Evolutionary conservation across 2,329 filamentous ascomycete species (phyloP).

Genomic region (Blastomyces emzantsi): DNA sequence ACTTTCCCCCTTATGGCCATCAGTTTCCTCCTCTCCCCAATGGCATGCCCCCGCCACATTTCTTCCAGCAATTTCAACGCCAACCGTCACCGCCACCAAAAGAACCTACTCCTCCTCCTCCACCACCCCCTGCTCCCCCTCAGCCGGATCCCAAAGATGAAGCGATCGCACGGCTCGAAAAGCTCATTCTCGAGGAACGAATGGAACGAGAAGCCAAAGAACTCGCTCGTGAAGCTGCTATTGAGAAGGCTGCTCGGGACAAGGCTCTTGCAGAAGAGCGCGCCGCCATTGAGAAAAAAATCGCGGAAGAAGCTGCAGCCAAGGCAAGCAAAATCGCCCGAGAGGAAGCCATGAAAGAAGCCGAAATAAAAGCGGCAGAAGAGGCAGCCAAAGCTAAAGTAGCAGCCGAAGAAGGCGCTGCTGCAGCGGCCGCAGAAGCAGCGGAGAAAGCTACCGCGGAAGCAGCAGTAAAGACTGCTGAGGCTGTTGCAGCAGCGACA

Average conservation of each 20-base stretch:
- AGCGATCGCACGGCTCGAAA: constrained; percentile 53
- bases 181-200: constrained; percentile 45
- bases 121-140: constrained; percentile 23
- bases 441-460: constrained; percentile 28
- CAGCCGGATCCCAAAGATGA: constrained; percentile 41
- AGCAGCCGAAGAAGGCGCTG: constrained; percentile 33
- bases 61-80: constrained; percentile 30
- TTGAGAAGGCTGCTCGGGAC: constrained; percentile 45
- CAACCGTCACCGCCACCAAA: constrained; percentile 17
- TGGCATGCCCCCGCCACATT: constrained; percentile 29
- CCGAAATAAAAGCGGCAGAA: constrained; percentile 39
- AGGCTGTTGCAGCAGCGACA: constrained; percentile 25
- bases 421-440: constrained; percentile 28
- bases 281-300: constrained; percentile 35
- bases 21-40: constrained; percentile 26
- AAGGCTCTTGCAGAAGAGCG: constrained; percentile 28
- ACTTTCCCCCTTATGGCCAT: constrained; percentile 25
- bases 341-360: constrained; percentile 41
- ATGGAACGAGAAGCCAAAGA: constrained; percentile 35
- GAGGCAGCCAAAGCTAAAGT: constrained; percentile 35
- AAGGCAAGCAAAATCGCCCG: constrained; percentile 23
- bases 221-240: constrained; percentile 33
- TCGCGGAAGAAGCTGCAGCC: constrained; percentile 34
- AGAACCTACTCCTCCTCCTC: constrained; percentile 22
- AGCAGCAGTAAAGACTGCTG: constrained; percentile 25